Evolutionary conservation across 805 yeast species (phyloP).

Genomic region (Kazachstania africana): DNA sequence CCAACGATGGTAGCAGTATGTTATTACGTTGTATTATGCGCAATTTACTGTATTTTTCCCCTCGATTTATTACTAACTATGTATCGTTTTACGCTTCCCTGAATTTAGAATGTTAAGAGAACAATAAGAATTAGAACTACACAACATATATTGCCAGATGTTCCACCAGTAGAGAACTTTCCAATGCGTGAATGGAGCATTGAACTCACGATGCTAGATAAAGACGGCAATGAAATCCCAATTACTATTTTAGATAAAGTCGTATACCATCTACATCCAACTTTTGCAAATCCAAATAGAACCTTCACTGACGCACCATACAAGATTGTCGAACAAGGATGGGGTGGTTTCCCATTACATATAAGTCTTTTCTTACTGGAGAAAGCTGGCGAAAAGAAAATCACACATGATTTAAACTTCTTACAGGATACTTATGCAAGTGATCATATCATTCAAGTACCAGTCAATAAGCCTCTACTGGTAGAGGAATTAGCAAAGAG

Average conservation of each 20-base stretch:
- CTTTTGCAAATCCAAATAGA: conserved; percentile 82
- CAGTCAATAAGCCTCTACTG: conserved; percentile 61
- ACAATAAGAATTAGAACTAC: conserved; percentile 78
- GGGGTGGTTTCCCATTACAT: conserved; percentile 95
- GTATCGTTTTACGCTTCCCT: not conserved
- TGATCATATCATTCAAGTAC: conserved; percentile 69
- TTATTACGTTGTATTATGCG: conserved; percentile 1
- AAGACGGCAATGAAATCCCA: conserved; percentile 70
- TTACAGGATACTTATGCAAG: conserved; percentile 60
- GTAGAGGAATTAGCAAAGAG: conserved; percentile 64
- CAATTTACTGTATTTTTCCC: too few species aligned
- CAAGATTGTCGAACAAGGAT: conserved; percentile 82
- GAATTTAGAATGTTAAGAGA: conserved; percentile 56
- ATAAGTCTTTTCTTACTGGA: conserved; percentile 69
- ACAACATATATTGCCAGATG: conserved; percentile 71
- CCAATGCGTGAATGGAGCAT: conserved; percentile 94
- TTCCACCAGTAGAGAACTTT: conserved; percentile 77
- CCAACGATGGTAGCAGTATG: conserved; percentile 19
- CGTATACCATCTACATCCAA: conserved; percentile 88
- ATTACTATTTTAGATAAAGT: conserved; percentile 86
- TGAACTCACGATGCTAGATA: conserved; percentile 61
- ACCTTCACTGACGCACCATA: conserved; percentile 75
- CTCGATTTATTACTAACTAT: not conserved
- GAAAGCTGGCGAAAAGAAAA: conserved; percentile 76
- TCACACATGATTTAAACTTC: conserved; percentile 85